Conservation (phyloP, 106 monocot species). For the Platanthera zijinensis region DNA sequence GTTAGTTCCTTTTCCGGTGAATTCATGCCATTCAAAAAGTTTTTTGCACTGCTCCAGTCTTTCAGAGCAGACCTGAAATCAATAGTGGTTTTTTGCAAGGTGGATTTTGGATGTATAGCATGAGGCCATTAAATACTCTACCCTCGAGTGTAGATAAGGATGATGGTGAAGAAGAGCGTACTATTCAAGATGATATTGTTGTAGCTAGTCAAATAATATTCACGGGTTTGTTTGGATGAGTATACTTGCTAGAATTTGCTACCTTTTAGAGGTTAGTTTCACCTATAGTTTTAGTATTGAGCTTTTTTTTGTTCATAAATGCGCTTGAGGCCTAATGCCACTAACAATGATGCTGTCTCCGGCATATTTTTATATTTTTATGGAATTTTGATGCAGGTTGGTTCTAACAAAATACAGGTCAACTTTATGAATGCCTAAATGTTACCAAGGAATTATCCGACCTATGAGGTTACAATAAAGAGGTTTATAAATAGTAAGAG, state of each 20-base stretch:
- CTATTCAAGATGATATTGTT: constrained; percentile 82
- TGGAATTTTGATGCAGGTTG: no score
- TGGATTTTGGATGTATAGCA: constrained; percentile 95
- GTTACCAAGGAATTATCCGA: no score
- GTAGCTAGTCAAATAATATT: constrained; percentile 85
- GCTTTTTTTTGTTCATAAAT: not conserved
- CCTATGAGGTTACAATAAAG: no score
- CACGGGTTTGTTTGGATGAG: constrained; percentile 93
- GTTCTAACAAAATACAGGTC: no score
- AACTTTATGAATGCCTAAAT: no score
- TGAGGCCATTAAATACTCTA: constrained; percentile 77
- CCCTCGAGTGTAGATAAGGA: constrained; percentile 29
- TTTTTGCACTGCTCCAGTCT: constrained; percentile 75
- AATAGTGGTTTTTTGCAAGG: constrained; percentile 75
- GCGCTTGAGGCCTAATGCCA: no score
- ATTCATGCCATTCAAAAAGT: constrained; percentile 26
- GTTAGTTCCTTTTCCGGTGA: constrained; percentile 45
- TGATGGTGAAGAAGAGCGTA: constrained; percentile 48
- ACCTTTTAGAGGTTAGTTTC: constrained; percentile 74
- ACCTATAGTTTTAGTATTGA: not conserved
- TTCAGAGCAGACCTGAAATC: constrained; percentile 67
- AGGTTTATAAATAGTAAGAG: no score
- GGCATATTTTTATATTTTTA: no score
- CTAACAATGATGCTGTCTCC: no score
- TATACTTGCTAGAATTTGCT: constrained; percentile 84